Percentiles rank a stretch among this genome's conserved stretches.
These are phyloP conservation scores for Vaccinium corymbosum DNA, from an alignment of 148 eudicot species.

Conservation along the genomic window DNA sequence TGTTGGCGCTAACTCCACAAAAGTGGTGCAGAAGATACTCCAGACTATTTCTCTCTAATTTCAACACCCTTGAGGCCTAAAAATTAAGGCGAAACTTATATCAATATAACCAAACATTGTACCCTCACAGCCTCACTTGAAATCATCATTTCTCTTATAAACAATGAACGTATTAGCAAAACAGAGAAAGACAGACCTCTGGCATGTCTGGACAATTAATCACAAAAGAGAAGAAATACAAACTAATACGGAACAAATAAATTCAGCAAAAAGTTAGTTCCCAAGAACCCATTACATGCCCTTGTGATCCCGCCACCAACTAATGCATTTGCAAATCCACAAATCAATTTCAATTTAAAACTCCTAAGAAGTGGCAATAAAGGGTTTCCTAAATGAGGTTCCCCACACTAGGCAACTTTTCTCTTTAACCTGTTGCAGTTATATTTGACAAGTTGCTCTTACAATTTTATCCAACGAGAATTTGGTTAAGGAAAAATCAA, in stretches of 20 bases:
- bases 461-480: conserved; percentile 2
- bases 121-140: neutral
- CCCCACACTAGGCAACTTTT: neutral
- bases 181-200: conserved; percentile 3
- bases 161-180: neutral
- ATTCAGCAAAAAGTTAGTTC: neutral
- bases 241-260: neutral
- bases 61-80: conserved; percentile 89
- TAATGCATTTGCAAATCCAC: neutral
- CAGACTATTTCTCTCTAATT: conserved; percentile 85
- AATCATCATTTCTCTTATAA: neutral
- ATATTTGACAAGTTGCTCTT: neutral
- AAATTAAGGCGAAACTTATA: conserved; percentile 15
- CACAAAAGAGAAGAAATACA: neutral
- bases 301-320: neutral
- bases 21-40: conserved; percentile 76
- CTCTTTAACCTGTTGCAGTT: neutral
- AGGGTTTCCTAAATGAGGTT: neutral
- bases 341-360: neutral
- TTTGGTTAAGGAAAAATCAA: neutral
- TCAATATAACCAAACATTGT: conserved; percentile 10
- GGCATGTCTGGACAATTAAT: neutral
- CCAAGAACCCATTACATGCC: neutral
- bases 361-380: neutral
- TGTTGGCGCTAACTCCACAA: conserved; percentile 84